phyloP scores from a whole-genome alignment of 1,284 basidiomycete genomes.

The Mycosarcoma mackinlayi region DNA sequence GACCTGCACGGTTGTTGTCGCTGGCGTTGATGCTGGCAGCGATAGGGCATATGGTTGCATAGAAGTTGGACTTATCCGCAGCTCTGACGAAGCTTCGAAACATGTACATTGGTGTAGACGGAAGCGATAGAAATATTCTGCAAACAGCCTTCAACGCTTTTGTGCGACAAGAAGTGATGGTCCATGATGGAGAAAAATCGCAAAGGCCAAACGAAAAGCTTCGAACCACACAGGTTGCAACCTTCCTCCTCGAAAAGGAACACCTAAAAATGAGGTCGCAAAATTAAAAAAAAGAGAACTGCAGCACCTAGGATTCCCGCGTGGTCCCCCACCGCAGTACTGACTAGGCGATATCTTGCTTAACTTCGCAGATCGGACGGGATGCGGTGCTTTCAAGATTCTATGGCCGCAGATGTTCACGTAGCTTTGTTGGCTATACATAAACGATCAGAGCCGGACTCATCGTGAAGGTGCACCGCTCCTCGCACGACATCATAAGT shows the following conservation, averaged over 20 bases:
- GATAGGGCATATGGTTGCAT: constrained; percentile 5
- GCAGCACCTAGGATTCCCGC: constrained; percentile 83
- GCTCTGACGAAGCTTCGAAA: background rate
- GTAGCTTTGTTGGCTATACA: background rate
- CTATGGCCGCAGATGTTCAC: constrained; percentile 77
- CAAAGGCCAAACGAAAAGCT: no score
- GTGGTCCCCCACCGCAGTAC: constrained; percentile 86
- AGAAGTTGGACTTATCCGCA: background rate
- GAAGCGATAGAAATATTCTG: background rate
- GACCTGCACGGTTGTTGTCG: constrained; percentile 3
- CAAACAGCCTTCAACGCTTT: background rate
- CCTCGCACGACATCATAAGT: no score
- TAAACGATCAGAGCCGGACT: no score
- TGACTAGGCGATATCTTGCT: constrained; percentile 82
- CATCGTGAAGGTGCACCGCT: no score
- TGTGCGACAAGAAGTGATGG: no score
- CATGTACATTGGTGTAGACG: background rate
- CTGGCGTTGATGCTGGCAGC: constrained; percentile 1
- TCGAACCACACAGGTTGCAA: no score
- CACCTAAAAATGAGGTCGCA: background rate
- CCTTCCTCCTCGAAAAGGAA: background rate
- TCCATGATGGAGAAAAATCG: no score
- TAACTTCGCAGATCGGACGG: constrained; percentile 84
- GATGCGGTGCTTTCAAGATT: constrained; percentile 82
- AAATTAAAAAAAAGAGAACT: constrained; percentile 71